These are phyloP conservation scores for Gracilariopsis chorda DNA, from an alignment of 23 red algal genomes.

Conservation along the genomic window DNA sequence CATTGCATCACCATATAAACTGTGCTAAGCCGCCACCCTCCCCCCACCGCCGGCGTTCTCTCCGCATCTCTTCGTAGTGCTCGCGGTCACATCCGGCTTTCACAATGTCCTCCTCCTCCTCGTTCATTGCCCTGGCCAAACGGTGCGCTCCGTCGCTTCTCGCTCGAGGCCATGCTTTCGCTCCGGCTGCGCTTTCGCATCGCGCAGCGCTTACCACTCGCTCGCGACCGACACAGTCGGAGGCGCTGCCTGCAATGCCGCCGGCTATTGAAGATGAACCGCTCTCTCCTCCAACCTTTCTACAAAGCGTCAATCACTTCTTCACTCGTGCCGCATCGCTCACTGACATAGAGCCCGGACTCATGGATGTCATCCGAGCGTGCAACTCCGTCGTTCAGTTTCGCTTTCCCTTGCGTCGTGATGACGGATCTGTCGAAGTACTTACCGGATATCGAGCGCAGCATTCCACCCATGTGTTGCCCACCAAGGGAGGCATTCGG, in stretches of 20 bases:
- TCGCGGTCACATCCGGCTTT: not conserved
- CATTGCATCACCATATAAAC: too few species aligned
- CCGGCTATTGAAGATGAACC: not conserved
- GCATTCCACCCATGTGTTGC: conserved; percentile 83
- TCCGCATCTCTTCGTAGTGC: too few species aligned
- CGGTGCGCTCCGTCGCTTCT: not conserved
- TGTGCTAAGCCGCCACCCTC: too few species aligned
- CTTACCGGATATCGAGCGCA: conserved; percentile 88
- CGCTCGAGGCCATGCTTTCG: not conserved
- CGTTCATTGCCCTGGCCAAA: not conserved
- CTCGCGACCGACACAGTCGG: not conserved
- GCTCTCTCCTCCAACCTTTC: conserved; percentile 63
- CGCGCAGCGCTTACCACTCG: not conserved
- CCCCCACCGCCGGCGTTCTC: too few species aligned
- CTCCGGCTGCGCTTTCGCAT: not conserved
- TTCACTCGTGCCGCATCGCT: conserved; percentile 75
- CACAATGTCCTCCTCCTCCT: not conserved
- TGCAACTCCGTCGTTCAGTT: conserved; percentile 79
- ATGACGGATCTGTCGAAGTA: conserved; percentile 71
- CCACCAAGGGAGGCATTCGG: conserved; percentile 97
- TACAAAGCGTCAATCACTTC: conserved; percentile 82
- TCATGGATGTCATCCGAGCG: conserved; percentile 78
- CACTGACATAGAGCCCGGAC: conserved; percentile 51
- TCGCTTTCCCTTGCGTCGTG: conserved; percentile 73
- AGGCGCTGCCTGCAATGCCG: not conserved